Evolutionary conservation across 1,284 basidiomycete genomes (phyloP).

Genomic region (Puccinia hordei): DNA sequence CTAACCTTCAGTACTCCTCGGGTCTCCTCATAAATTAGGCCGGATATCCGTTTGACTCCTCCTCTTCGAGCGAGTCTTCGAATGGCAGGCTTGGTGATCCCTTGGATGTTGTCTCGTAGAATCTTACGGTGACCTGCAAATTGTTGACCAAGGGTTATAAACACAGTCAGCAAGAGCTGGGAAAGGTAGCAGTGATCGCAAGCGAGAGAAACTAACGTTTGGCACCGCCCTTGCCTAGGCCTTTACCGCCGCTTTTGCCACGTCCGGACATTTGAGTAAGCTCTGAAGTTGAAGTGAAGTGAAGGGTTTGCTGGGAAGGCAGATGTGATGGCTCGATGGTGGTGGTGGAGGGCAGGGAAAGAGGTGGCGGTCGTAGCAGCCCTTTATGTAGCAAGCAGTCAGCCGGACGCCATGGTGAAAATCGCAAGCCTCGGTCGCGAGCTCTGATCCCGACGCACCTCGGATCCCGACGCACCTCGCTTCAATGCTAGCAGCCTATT

Average conservation of each 20-base stretch:
- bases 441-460: not conserved
- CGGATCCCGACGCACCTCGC: not conserved
- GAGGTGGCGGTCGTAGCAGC: not conserved
- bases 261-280: constrained; percentile 77
- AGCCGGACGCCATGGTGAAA: too few relatives aligned
- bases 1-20: constrained; percentile 73
- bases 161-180: too few relatives aligned
- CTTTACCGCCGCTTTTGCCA: constrained; percentile 64
- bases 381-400: not conserved
- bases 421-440: not conserved
- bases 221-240: constrained; percentile 73
- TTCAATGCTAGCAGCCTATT: not conserved
- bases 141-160: too few relatives aligned
- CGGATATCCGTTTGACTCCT: constrained; percentile 91
- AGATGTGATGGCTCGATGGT: not conserved
- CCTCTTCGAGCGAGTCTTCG: constrained; percentile 91
- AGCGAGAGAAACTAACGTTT: constrained; percentile 29
- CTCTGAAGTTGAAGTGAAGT: constrained; percentile 4
- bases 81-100: constrained; percentile 65
- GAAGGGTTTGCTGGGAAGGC: not conserved
- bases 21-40: constrained; percentile 67
- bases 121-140: constrained; percentile 51
- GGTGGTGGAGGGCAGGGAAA: not conserved
- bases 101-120: constrained; percentile 50
- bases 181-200: not conserved